Conservation (phyloP, 768 basidiomycete genomes). For the Nidula microcarpa region DNA sequence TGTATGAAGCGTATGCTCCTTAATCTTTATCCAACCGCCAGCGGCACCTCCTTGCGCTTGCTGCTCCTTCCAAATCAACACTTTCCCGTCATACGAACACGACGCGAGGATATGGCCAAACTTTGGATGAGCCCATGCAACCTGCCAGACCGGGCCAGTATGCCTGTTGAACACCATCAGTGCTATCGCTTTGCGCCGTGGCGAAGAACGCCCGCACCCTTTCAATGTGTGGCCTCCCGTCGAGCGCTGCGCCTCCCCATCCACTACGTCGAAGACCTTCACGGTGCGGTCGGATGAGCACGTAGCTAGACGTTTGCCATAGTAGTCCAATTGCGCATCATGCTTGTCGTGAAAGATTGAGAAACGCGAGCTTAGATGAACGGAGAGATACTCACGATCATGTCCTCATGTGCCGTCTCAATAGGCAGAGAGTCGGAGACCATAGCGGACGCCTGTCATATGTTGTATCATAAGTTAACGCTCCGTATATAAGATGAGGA, state of each 20-base stretch:
- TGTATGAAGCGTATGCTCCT: constrained; percentile 91
- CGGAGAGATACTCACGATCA: constrained; percentile 71
- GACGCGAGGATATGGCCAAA: constrained; percentile 96
- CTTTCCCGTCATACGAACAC: constrained; percentile 98
- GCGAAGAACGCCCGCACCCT: constrained; percentile 43
- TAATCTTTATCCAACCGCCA: constrained; percentile 88
- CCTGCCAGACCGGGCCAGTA: constrained; percentile 97
- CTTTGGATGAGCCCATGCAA: constrained; percentile 98
- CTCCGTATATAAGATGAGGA: too few relatives aligned
- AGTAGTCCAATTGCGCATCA: constrained; percentile 98
- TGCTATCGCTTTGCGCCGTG: too few relatives aligned
- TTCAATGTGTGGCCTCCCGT: constrained; percentile 68
- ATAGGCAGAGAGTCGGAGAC: constrained; percentile 75
- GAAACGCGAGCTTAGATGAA: neutral
- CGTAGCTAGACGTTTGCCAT: constrained; percentile 93
- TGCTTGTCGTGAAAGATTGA: constrained; percentile 51
- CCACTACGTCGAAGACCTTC: constrained; percentile 91
- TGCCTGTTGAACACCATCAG: constrained; percentile 48
- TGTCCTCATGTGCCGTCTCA: constrained; percentile 96
- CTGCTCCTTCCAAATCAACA: constrained; percentile 98
- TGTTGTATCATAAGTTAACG: too few relatives aligned
- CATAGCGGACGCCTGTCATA: constrained; percentile 41
- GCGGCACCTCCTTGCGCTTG: constrained; percentile 46
- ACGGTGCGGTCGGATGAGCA: constrained; percentile 96
- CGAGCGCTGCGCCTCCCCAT: constrained; percentile 73